phyloP scores from a whole-genome alignment of 306 rosid species.

The Castanea mollissima region DNA sequence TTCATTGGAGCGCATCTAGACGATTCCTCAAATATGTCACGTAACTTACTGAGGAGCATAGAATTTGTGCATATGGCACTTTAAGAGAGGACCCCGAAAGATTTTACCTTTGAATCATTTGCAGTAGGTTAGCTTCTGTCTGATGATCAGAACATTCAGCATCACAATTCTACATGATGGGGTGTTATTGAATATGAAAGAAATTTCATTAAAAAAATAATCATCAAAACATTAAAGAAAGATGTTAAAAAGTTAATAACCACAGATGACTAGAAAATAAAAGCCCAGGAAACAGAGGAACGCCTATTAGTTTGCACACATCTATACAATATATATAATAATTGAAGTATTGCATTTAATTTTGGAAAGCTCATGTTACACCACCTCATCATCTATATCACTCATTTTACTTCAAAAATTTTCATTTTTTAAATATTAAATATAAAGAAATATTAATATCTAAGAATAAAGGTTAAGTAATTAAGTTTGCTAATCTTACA shows the following conservation, averaged over 20 bases:
- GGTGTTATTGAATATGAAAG: background rate
- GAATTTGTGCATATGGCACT: background rate
- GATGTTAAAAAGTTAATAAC: too few relatives aligned
- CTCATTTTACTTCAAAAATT: too few relatives aligned
- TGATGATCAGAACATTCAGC: background rate
- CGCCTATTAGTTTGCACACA: background rate
- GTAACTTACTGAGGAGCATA: background rate
- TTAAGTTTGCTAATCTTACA: too few relatives aligned
- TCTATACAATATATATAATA: background rate
- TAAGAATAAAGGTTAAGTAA: too few relatives aligned
- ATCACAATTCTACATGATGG: background rate
- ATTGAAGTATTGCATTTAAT: background rate
- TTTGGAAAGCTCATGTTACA: background rate
- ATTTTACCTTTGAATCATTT: constrained; percentile 19
- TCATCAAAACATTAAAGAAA: too few relatives aligned
- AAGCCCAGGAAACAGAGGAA: too few relatives aligned
- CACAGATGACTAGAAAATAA: too few relatives aligned
- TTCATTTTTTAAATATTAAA: too few relatives aligned
- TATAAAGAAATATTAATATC: too few relatives aligned
- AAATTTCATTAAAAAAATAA: background rate
- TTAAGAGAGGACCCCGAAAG: background rate
- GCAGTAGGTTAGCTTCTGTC: constrained; percentile 1
- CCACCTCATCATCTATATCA: too few relatives aligned
- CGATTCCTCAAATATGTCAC: background rate
- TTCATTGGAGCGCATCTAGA: background rate